phyloP scores from a whole-genome alignment of 805 yeast species.

The Hanseniaspora osmophila region DNA sequence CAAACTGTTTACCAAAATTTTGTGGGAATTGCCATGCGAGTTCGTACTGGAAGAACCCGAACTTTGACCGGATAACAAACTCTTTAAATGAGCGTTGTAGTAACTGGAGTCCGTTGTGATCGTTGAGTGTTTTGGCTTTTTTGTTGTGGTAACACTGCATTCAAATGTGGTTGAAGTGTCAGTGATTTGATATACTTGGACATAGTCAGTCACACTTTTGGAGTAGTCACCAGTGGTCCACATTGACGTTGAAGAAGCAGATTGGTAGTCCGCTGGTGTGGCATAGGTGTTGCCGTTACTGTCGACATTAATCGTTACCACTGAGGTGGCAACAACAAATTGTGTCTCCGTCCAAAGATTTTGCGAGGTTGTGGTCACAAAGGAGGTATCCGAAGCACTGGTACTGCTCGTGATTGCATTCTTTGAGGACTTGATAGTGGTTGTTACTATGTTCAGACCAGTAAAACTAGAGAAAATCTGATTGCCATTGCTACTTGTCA shows the following conservation, averaged over 20 bases:
- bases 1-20: not conserved
- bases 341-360: not conserved
- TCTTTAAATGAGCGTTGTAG: not conserved
- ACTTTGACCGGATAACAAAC: not conserved
- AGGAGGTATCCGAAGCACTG: not conserved
- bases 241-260: not conserved
- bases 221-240: not conserved
- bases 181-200: not conserved
- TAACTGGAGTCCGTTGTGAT: constrained; percentile 2
- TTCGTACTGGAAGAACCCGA: not conserved
- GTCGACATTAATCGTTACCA: no score
- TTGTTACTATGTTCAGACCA: not conserved
- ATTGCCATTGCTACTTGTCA: no score
- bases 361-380: not conserved
- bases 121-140: constrained; percentile 1
- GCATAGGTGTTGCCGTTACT: no score
- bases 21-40: not conserved
- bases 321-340: no score
- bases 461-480: no score
- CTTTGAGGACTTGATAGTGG: not conserved
- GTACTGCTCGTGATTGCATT: not conserved
- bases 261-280: no score
- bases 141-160: not conserved
- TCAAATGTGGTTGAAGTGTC: not conserved
- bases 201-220: not conserved